phyloP scores from a whole-genome alignment of 1,284 basidiomycete genomes.

The Ganoderma lucidum region DNA sequence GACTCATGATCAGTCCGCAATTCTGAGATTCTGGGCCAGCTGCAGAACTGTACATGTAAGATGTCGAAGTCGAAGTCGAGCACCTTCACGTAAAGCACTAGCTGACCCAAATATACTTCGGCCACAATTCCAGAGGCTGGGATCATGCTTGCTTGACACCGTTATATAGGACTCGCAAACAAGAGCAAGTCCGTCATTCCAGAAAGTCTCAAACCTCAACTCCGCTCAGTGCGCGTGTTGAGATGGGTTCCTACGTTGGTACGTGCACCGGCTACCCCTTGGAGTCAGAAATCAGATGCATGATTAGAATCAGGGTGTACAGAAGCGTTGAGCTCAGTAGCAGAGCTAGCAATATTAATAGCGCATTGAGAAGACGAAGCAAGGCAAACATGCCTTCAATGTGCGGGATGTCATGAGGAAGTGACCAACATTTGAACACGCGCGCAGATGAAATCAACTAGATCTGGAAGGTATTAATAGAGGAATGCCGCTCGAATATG shows the following conservation, averaged over 20 bases:
- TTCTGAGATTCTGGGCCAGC: background rate
- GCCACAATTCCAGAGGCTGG: background rate
- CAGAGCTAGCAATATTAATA: background rate
- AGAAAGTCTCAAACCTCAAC: background rate
- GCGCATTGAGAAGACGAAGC: background rate
- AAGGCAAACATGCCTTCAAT: too few relatives aligned
- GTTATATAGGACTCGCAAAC: background rate
- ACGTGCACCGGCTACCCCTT: background rate
- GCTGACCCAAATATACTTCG: background rate
- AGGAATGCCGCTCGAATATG: background rate
- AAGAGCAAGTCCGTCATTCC: background rate
- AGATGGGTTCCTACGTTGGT: background rate
- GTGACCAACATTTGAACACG: too few relatives aligned
- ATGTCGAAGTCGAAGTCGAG: background rate
- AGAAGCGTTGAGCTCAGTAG: background rate
- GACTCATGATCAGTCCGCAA: background rate
- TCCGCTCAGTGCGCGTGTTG: background rate
- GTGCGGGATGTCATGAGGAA: too few relatives aligned
- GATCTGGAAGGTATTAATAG: background rate
- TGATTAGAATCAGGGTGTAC: background rate
- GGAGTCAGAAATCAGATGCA: background rate
- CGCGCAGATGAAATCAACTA: background rate
- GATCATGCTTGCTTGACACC: background rate
- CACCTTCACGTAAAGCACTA: background rate
- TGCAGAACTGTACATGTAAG: background rate